Percentiles rank a stretch among this genome's conserved stretches.
phyloP scores from a whole-genome alignment of 2,329 filamentous ascomycete species.

The Colletotrichum lupini region DNA sequence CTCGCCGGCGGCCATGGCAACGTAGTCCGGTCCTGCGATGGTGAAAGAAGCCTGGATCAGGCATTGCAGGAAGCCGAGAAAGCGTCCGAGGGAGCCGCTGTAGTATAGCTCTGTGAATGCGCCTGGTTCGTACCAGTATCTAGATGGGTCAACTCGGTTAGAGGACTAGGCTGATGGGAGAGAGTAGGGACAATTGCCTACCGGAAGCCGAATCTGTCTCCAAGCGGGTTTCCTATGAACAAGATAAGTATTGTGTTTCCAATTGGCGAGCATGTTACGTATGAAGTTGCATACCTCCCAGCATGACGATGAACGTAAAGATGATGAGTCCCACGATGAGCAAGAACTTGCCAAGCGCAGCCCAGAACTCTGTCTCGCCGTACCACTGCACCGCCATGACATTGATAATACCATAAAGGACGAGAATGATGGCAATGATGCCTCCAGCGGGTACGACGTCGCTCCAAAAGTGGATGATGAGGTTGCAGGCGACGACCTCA shows the following conservation, averaged over 20 bases:
- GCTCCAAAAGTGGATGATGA: constrained; percentile 73
- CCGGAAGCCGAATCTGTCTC: constrained; percentile 76
- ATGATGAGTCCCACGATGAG: constrained; percentile 77
- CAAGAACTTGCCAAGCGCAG: constrained; percentile 77
- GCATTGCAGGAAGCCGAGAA: constrained; percentile 81
- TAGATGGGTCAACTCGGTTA: constrained; percentile 37
- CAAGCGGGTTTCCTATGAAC: constrained; percentile 69
- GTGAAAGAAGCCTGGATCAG: constrained; percentile 78
- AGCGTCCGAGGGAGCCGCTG: constrained; percentile 74
- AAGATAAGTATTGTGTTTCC: too few relatives aligned
- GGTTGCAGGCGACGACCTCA: constrained; percentile 73
- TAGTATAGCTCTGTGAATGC: constrained; percentile 76
- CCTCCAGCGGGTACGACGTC: constrained; percentile 68
- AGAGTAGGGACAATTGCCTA: neutral
- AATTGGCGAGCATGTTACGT: too few relatives aligned
- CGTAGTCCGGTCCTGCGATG: constrained; percentile 61
- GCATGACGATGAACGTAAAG: constrained; percentile 86
- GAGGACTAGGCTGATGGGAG: neutral
- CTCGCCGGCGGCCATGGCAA: constrained; percentile 72
- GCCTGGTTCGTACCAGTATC: constrained; percentile 73
- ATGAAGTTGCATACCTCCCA: constrained; percentile 64
- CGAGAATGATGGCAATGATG: constrained; percentile 66
- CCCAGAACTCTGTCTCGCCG: constrained; percentile 82
- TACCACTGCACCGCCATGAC: constrained; percentile 80
- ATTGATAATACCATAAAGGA: constrained; percentile 69